A percentile compares a stretch with the other conserved stretches of the same genome.
Conservation (phyloP, 2,329 filamentous ascomycete species). For the Davidsoniella neocaledoniae region DNA sequence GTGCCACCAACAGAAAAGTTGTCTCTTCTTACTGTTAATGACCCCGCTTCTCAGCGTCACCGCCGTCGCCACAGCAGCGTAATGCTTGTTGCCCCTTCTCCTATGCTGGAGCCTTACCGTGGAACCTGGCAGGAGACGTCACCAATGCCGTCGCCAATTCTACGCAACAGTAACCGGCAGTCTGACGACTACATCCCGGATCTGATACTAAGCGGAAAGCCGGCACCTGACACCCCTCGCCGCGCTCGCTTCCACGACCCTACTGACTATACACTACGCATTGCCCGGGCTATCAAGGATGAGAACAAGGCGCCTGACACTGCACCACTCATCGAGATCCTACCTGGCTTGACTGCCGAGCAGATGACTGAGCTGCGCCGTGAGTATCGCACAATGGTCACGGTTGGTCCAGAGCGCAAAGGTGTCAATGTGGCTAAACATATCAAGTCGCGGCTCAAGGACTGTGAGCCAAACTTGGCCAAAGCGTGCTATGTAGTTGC, state of each 20-base stretch:
- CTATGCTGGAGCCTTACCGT: constrained; percentile 77
- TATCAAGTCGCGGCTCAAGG: constrained; percentile 60
- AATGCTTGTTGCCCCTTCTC: constrained; percentile 47
- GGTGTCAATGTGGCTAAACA: constrained; percentile 78
- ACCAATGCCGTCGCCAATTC: constrained; percentile 74
- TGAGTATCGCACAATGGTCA: constrained; percentile 83
- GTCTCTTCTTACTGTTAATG: constrained; percentile 35
- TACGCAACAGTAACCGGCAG: constrained; percentile 18
- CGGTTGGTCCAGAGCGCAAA: constrained; percentile 53
- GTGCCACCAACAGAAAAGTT: constrained; percentile 31
- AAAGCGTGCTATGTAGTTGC: constrained; percentile 86
- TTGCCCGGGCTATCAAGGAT: constrained; percentile 59
- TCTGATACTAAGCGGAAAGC: constrained; percentile 26
- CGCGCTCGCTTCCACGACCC: constrained; percentile 73
- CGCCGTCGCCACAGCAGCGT: constrained; percentile 19
- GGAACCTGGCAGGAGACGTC: constrained; percentile 91
- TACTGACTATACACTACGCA: constrained; percentile 55
- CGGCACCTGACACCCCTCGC: constrained; percentile 19
- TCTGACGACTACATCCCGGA: constrained; percentile 16
- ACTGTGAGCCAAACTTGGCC: constrained; percentile 58
- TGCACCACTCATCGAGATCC: constrained; percentile 60
- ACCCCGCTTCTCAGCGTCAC: constrained; percentile 15
- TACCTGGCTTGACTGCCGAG: constrained; percentile 70
- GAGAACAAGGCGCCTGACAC: constrained; percentile 47
- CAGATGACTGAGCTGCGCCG: constrained; percentile 72